Percentiles rank a stretch among this genome's conserved stretches.
These are phyloP conservation scores for Sporothrix phasma DNA, from an alignment of 2,329 filamentous ascomycete genomes.

Conservation along the genomic window DNA sequence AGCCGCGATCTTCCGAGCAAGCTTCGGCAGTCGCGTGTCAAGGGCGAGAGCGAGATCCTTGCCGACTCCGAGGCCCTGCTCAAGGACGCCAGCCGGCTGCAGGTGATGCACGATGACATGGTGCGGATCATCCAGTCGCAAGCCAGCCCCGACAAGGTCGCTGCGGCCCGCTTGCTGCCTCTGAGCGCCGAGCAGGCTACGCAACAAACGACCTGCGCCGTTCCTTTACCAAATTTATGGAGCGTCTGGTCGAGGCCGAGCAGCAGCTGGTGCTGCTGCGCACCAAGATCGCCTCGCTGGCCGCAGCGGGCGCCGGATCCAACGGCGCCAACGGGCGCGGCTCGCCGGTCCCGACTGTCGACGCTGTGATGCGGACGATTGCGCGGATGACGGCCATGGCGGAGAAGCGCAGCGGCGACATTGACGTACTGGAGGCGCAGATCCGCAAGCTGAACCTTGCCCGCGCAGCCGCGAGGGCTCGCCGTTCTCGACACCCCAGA, in stretches of 20 bases:
- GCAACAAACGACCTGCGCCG: constrained; percentile 76
- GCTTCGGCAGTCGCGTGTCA: constrained; percentile 58
- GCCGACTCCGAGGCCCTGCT: constrained; percentile 56
- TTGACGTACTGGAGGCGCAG: constrained; percentile 82
- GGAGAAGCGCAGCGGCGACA: constrained; percentile 80
- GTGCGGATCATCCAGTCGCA: constrained; percentile 62
- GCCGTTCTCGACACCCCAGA: constrained; percentile 34
- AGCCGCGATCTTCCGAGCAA: constrained; percentile 52
- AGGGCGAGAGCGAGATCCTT: constrained; percentile 58
- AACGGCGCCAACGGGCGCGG: constrained; percentile 33
- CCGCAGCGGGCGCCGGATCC: constrained; percentile 39
- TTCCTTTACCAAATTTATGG: constrained; percentile 64
- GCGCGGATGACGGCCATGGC: constrained; percentile 86
- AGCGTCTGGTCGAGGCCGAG: constrained; percentile 66
- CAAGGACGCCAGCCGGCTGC: constrained; percentile 60
- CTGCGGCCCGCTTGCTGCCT: constrained; percentile 58
- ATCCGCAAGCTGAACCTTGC: constrained; percentile 60
- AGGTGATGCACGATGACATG: constrained; percentile 67
- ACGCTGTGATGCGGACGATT: constrained; percentile 86
- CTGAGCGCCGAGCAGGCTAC: constrained; percentile 75
- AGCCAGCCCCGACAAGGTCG: constrained; percentile 56
- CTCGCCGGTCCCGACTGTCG: constrained; percentile 65
- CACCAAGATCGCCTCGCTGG: constrained; percentile 58
- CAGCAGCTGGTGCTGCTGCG: constrained; percentile 70
- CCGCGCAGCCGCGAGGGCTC: constrained; percentile 34